Base-by-base conservation (phyloP, 2,329 filamentous ascomycete genomes). In the Salinomyces thailandicus region DNA sequence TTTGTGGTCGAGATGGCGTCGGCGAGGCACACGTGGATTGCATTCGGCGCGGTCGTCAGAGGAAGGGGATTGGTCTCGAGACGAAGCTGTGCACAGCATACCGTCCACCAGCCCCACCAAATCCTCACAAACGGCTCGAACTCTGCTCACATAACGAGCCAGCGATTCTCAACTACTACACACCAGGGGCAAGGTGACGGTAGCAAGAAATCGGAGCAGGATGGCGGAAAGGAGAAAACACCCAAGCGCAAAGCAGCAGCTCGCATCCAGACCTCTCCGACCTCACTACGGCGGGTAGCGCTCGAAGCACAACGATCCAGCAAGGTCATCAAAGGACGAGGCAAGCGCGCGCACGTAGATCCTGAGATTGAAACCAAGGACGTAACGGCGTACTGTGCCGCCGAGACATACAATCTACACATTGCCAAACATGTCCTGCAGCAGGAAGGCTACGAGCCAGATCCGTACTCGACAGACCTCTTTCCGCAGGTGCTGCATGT, bases 271-370 rank as follows among this genome's bases (percentile, higher is more conserved):
- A 66, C 69, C 16, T 64, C 75, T 30, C 82, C 85, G 47, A 81
- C 79, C 43, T 91, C 85, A 2, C 67, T 95, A 19, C 77, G 89
- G 37, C 75, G 86, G 40, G 85, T 93, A 9, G 85, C 87, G 19
- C 81, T 85, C 13, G 85, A 91, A 51, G 86, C 87, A 13, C 85
- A 94, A 62, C 66, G 62, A 47, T 74, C 65, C 40, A 69, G 64
- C 47, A 66, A 66, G 1, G 64, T 73, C 45, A 61, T 77, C 44
- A 68, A 67, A 49, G 61, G 66, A 34, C 55, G 51, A 38, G 64
- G 66, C 13, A 58, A 55, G 36, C 59, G 56, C 30, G 56, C 58
- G 31, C 65, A 67, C 42, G 57, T 69, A 31, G 62, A 67, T 42
- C 66, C 66, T 16, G 58, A 66, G 34, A 61, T 59, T 17, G 57